Evolutionary conservation across 2,329 filamentous ascomycete genomes (phyloP).

Genomic region (Diplocarpon mali): DNA sequence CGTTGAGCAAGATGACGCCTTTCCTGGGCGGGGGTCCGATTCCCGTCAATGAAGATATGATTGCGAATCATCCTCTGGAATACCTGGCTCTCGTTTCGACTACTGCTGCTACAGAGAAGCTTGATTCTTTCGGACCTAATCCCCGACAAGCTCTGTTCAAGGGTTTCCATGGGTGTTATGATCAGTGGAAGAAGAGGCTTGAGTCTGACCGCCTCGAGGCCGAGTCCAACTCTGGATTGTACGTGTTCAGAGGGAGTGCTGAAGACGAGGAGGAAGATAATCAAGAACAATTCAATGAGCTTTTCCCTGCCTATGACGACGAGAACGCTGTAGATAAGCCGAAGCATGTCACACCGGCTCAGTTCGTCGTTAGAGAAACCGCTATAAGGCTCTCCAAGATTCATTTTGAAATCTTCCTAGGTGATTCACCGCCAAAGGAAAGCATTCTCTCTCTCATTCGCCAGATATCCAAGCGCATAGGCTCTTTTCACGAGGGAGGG

Average conservation of each 20-base stretch:
- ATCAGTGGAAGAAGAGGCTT: constrained; percentile 70
- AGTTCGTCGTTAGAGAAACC: constrained; percentile 17
- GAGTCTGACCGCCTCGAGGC: constrained; percentile 65
- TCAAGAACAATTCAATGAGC: constrained; percentile 61
- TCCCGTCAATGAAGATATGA: constrained; percentile 8
- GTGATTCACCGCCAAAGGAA: constrained; percentile 11
- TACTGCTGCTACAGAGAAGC: constrained; percentile 37
- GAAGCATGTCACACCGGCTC: constrained; percentile 10
- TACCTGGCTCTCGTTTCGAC: constrained; percentile 39
- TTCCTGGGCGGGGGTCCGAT: constrained; percentile 39
- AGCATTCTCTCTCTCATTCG: constrained; percentile 23
- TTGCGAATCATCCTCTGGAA: constrained; percentile 30
- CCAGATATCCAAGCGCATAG: constrained; percentile 20
- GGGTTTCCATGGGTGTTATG: constrained; percentile 62
- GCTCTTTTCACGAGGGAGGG: constrained; percentile 13
- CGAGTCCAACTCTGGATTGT: constrained; percentile 64
- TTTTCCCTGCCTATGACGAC: constrained; percentile 71
- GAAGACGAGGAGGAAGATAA: constrained; percentile 68
- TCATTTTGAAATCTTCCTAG: constrained; percentile 37
- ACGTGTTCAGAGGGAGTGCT: constrained; percentile 68
- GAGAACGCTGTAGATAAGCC: constrained; percentile 15
- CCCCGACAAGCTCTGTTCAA: constrained; percentile 48
- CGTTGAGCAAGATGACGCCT: constrained; percentile 38
- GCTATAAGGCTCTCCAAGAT: constrained; percentile 48
- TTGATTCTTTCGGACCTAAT: constrained; percentile 30